Evolutionary conservation across 23 red algal genomes (phyloP), one percentile per base, ranked within the genome.

Genomic region (Gracilaria gracilis): DNA sequence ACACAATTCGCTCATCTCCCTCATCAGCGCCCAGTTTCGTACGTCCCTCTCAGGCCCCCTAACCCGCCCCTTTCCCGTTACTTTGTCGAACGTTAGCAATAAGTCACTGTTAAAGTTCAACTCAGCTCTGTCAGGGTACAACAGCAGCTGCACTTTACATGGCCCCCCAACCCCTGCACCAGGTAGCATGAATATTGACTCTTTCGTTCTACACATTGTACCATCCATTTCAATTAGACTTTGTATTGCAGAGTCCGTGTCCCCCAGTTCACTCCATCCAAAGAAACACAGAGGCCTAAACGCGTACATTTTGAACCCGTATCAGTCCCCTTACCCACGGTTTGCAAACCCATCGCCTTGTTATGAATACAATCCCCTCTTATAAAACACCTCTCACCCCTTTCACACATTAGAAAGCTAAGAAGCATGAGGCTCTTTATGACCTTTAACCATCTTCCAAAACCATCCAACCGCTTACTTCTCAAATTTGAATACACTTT

Each of bases 401-500:
- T 55, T 55, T 55, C 51, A 55, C 51, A 55, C 51, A 55, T 55
- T 55, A 17, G 51, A 55, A 55, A 55, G 19, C 51, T 55, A 55
- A 55, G 51, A 55, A 55, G 51, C 51, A 55, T 55, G 51, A 55
- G 51, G 51, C 51, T 55, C 51, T 55, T 19, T 55, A 55, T 55
- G 51, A 55, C 7, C 11, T 55, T 55, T 19, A 55, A 55, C 51
- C 17, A 15, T 55, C 51, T 55, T 55, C 51, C 51, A 55, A 55
- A 55, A 55, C 51, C 51, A 55, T 55, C 51, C 51, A 55, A 55
- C 51, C 51, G 51, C 51, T 55, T 55, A 55, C 51, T 55, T 55
- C 51, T 55, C 51, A 55, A 55, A 55, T 55, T 55, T 55, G 51
- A 55, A 55, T 55, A 55, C 51, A 55, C 51, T 55, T 55, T 55